Conservation (phyloP, 2,329 filamentous ascomycete species). For the Monosporascus sp. region DNA sequence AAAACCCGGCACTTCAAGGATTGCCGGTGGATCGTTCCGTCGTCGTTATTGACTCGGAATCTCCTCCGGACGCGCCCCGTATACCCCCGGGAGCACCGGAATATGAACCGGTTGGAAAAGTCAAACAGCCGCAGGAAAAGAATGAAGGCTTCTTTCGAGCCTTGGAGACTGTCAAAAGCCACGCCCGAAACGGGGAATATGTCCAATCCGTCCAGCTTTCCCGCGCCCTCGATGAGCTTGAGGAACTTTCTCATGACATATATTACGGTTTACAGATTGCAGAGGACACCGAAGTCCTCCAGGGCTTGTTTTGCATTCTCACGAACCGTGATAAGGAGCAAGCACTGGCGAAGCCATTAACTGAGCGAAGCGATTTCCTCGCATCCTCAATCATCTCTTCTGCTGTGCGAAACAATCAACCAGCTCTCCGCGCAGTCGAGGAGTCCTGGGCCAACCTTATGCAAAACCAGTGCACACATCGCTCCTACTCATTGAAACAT, state of each 20-base stretch:
- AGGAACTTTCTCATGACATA: constrained; percentile 62
- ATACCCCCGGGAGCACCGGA: constrained; percentile 47
- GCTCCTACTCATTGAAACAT: constrained; percentile 25
- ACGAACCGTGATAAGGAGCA: constrained; percentile 21
- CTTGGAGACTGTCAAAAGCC: constrained; percentile 44
- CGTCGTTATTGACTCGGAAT: constrained; percentile 48
- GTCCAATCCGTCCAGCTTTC: constrained; percentile 32
- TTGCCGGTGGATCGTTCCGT: constrained; percentile 48
- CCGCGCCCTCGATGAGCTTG: constrained; percentile 50
- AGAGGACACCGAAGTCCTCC: constrained; percentile 48
- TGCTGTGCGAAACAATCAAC: constrained; percentile 60
- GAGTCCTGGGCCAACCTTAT: constrained; percentile 41
- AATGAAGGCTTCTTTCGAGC: constrained; percentile 40
- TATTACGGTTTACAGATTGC: constrained; percentile 63
- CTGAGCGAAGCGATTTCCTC: constrained; percentile 35
- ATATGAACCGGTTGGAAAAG: constrained; percentile 52
- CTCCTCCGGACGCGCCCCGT: constrained; percentile 23
- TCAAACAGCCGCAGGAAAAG: constrained; percentile 45
- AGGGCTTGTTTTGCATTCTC: constrained; percentile 54
- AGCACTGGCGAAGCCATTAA: constrained; percentile 15
- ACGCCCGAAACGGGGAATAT: constrained; percentile 22
- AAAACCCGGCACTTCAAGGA: constrained; percentile 41
- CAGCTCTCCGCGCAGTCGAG: constrained; percentile 49
- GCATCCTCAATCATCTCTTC: constrained; percentile 54
- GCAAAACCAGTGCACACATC: constrained; percentile 29